Evolutionary conservation across 2,329 filamentous ascomycete species (phyloP), one percentile per base, ranked within the genome.

Genomic region (Fusarium aywerte): DNA sequence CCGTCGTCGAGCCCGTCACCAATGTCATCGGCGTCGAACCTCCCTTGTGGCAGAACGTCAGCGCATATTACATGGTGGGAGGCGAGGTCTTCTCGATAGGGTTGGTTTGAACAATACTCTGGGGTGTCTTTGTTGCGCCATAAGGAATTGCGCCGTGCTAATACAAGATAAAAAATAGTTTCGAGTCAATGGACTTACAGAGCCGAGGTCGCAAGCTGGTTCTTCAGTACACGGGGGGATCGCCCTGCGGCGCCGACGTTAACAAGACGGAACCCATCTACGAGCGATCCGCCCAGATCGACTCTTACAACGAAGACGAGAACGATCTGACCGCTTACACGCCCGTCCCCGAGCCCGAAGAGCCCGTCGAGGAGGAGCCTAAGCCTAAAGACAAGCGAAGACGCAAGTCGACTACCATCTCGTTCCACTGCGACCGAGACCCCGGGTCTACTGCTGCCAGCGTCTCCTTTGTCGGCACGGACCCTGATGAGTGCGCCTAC

Each of bases 401-500:
- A 42, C 83, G 85, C 69, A 96, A 95, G 77, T 96, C 92, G 3
- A 91, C 94, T 13, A 89, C 94, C 59, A 93, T 99, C 78, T 96
- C 93, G 23, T 95, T 98, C 77, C 90, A 96, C 68, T 99, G 96
- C 82, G 94, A 97, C 76, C 88, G 88, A 65, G 93, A 97, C 72
- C 89, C 92, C 2, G 82, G 90, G 3, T 85, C 84, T 29, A 86
- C 87, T 6, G 84, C 87, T 38, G 90, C 93, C 5, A 85, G 87
- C 6, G 84, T 96, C 35, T 93, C 92, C 20, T 99, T 97, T 76
- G 90, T 98, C 60, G 92, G 92, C 60, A 82, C 83, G 40, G 90
- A 94, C 63, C 90, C 92, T 38, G 94, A 98, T 76, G 90, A 96
- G 62, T 99, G 96, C 83, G 89, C 92, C 29, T 99, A 98, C 80